Evolutionary conservation across 2,329 filamentous ascomycete genomes (phyloP).

Genomic region (Lasiodiplodia sp.): DNA sequence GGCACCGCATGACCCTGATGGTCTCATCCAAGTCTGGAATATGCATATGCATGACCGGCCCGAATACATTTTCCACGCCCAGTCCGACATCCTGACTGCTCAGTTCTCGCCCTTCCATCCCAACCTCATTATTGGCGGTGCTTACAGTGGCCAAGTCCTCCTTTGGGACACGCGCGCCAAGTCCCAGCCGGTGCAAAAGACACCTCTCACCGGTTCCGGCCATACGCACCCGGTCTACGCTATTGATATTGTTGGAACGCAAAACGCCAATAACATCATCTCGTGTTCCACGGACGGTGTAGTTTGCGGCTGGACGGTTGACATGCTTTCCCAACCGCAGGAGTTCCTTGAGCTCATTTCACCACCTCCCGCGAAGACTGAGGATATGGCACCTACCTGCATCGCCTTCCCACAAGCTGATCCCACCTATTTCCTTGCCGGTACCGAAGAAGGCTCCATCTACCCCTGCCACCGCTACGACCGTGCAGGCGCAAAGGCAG

Average conservation of each 20-base stretch:
- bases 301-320: slow-evolving; percentile 95
- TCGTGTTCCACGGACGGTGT: slow-evolving; percentile 96
- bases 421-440: slow-evolving; percentile 96
- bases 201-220: slow-evolving; percentile 89
- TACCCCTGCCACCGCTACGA: slow-evolving; percentile 98
- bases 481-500: slow-evolving; percentile 94
- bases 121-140: slow-evolving; percentile 93
- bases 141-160: slow-evolving; percentile 94
- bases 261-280: slow-evolving; percentile 98
- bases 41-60: slow-evolving; percentile 91
- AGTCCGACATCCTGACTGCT: slow-evolving; percentile 92
- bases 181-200: slow-evolving; percentile 86
- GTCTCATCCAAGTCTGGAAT: slow-evolving; percentile 96
- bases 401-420: slow-evolving; percentile 95
- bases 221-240: slow-evolving; percentile 98
- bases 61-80: slow-evolving; percentile 95
- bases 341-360: slow-evolving; percentile 89
- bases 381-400: slow-evolving; percentile 93
- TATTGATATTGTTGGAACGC: slow-evolving; percentile 93
- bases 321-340: slow-evolving; percentile 96
- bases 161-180: slow-evolving; percentile 96
- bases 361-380: slow-evolving; percentile 79
- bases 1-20: slow-evolving; percentile 91
- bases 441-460: slow-evolving; percentile 95
- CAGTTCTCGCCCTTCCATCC: slow-evolving; percentile 99